phyloP scores from a whole-genome alignment of 257 asterid species.

The Pogostemon cablin region DNA sequence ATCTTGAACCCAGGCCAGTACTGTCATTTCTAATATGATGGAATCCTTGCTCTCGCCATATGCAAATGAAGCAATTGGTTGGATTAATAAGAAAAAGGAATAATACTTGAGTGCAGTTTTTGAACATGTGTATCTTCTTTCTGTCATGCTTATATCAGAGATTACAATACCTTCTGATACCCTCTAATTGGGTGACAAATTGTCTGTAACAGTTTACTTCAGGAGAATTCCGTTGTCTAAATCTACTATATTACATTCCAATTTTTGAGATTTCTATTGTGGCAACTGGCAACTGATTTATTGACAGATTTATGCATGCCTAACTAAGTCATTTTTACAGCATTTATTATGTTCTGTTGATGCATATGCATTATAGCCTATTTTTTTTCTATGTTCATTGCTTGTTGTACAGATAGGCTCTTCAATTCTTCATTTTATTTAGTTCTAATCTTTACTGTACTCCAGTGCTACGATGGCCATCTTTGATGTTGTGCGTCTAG shows the following conservation, averaged over 20 bases:
- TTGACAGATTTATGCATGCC: not conserved
- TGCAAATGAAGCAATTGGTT: not conserved
- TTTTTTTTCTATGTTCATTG: conserved; percentile 9
- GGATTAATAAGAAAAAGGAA: not conserved
- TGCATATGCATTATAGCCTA: not conserved
- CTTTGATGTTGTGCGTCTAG: conserved; percentile 64
- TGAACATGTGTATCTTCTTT: not conserved
- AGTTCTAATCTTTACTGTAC: conserved; percentile 21
- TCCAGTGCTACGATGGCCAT: conserved; percentile 91
- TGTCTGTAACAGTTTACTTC: conserved; percentile 1
- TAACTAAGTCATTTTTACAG: not conserved
- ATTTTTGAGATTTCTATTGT: conserved; percentile 3
- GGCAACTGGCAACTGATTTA: not conserved
- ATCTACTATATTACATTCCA: conserved; percentile 1
- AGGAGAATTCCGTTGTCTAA: not conserved
- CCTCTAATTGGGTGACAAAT: conserved; percentile 2
- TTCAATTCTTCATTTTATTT: conserved; percentile 8
- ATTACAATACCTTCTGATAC: not conserved
- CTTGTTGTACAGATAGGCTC: not conserved
- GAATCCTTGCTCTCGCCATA: not conserved
- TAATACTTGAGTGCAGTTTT: not conserved
- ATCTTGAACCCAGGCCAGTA: conserved; percentile 1
- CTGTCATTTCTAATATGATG: not conserved
- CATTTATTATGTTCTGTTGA: not conserved
- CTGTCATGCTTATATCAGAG: not conserved